These are phyloP conservation scores for Coemansia umbellata DNA, from an alignment of 192 early-diverging fungal genomes.

Conservation along the genomic window DNA sequence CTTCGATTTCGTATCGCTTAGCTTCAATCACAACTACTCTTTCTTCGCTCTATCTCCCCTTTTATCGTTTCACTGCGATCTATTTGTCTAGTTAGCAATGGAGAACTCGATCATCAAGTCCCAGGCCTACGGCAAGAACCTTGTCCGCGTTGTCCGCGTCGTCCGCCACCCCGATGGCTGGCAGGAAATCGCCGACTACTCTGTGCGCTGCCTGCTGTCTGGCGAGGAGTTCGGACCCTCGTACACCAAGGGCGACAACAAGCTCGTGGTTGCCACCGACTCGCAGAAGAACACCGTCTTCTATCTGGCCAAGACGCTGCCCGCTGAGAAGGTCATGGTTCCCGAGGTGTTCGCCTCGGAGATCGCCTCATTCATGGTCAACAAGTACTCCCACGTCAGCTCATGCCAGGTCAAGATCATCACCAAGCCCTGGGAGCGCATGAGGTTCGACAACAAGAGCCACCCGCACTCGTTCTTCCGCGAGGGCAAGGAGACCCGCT, in stretches of 20 bases:
- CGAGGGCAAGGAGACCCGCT: conserved; percentile 66
- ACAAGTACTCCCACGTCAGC: conserved; percentile 67
- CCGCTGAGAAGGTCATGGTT: conserved; percentile 59
- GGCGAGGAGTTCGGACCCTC: conserved; percentile 59
- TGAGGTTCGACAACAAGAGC: conserved; percentile 55
- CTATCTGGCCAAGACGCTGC: conserved; percentile 63
- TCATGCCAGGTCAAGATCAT: conserved; percentile 60
- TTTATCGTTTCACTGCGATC: neutral
- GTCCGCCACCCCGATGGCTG: conserved; percentile 54
- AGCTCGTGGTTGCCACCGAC: conserved; percentile 70
- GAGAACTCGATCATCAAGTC: conserved; percentile 54
- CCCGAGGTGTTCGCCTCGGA: conserved; percentile 71
- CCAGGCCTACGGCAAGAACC: conserved; percentile 71
- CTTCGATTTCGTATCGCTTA: neutral
- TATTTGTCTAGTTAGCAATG: conserved; percentile 18
- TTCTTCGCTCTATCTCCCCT: neutral
- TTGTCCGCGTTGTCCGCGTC: conserved; percentile 69
- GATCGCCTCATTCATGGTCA: conserved; percentile 65
- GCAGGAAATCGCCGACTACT: conserved; percentile 69
- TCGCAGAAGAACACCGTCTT: conserved; percentile 77
- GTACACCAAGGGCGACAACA: conserved; percentile 77
- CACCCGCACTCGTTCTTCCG: conserved; percentile 71
- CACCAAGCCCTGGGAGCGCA: conserved; percentile 74
- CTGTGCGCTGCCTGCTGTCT: conserved; percentile 57
- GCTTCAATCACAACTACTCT: neutral